Evolutionary conservation across 352 stramenopile genomes (phyloP).

Genomic region (Globisporangium recalcitrans): DNA sequence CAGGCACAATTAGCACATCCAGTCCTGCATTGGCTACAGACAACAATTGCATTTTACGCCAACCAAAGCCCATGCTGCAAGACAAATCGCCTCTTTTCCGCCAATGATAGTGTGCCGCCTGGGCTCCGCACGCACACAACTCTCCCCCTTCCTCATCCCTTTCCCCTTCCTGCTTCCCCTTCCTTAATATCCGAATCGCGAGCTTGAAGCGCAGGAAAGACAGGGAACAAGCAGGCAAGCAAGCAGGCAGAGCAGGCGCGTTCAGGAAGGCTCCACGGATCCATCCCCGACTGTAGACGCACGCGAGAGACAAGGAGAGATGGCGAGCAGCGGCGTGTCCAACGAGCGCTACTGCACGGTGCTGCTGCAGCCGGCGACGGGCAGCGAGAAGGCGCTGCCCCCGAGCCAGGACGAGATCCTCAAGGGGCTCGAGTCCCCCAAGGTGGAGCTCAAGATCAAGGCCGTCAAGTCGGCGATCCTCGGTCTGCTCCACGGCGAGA

Average conservation of each 20-base stretch:
- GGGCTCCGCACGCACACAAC: not conserved
- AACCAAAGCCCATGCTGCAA: not conserved
- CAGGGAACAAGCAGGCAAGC: not conserved
- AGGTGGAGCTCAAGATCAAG: slow-evolving; percentile 95
- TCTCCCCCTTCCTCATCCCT: not conserved
- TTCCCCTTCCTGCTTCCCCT: not conserved
- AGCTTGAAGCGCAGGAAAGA: slow-evolving; percentile 12
- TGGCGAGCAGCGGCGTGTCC: slow-evolving; percentile 47
- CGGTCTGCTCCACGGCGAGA: slow-evolving; percentile 96
- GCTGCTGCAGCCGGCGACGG: slow-evolving; percentile 54
- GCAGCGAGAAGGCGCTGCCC: slow-evolving; percentile 55
- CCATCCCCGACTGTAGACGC: not conserved
- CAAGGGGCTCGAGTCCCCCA: slow-evolving; percentile 94
- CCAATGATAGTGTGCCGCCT: slow-evolving; percentile 3
- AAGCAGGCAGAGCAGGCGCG: too few species aligned
- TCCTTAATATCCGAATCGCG: slow-evolving; percentile 7
- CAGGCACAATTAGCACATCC: not conserved
- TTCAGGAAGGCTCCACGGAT: not conserved
- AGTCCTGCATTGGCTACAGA: not conserved
- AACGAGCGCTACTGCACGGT: slow-evolving; percentile 88
- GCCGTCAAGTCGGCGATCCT: slow-evolving; percentile 98
- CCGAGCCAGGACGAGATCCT: slow-evolving; percentile 95
- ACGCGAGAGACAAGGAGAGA: slow-evolving; percentile 1
- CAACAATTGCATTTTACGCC: not conserved
- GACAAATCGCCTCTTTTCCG: not conserved